Evolutionary conservation across 1,139 yeast species (phyloP).

Genomic region (Arxiozyma bovina): DNA sequence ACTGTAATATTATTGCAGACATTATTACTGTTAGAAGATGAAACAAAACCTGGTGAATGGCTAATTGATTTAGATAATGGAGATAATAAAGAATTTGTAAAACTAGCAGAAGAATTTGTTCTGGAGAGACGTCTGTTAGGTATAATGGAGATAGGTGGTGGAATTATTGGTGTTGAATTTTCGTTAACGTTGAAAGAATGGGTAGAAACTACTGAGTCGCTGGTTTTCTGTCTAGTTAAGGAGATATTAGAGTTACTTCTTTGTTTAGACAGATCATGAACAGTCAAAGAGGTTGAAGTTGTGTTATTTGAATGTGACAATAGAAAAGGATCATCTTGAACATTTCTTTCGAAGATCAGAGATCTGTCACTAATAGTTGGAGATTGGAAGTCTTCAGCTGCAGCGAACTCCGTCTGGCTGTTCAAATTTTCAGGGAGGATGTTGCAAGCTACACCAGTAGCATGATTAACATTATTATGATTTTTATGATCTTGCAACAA

Average conservation of each 20-base stretch:
- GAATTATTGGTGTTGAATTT: neutral
- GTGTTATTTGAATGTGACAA: slow-evolving; percentile 4
- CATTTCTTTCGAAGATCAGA: slow-evolving; percentile 53
- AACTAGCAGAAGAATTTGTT: slow-evolving; percentile 1
- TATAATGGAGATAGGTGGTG: neutral
- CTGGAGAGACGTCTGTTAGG: slow-evolving; percentile 2
- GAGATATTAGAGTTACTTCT: slow-evolving; percentile 9
- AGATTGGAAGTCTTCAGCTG: neutral
- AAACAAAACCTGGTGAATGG: neutral
- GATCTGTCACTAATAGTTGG: slow-evolving; percentile 14
- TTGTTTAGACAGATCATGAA: slow-evolving; percentile 1
- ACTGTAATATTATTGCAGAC: neutral
- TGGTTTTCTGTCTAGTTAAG: slow-evolving; percentile 7
- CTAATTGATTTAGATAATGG: neutral
- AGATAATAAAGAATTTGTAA: neutral
- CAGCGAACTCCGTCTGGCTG: neutral
- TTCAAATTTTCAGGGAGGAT: neutral
- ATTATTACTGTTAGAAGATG: neutral
- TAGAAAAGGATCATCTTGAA: slow-evolving; percentile 40
- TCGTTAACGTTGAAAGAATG: neutral
- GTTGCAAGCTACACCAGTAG: neutral
- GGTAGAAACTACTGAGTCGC: slow-evolving; percentile 6
- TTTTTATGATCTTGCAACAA: neutral
- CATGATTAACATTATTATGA: neutral
- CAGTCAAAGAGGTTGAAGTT: slow-evolving; percentile 3